Percentiles rank a stretch among this genome's conserved stretches.
Conservation (phyloP, 2,329 filamentous ascomycete species). For the Orbilia blumenaviensis region DNA sequence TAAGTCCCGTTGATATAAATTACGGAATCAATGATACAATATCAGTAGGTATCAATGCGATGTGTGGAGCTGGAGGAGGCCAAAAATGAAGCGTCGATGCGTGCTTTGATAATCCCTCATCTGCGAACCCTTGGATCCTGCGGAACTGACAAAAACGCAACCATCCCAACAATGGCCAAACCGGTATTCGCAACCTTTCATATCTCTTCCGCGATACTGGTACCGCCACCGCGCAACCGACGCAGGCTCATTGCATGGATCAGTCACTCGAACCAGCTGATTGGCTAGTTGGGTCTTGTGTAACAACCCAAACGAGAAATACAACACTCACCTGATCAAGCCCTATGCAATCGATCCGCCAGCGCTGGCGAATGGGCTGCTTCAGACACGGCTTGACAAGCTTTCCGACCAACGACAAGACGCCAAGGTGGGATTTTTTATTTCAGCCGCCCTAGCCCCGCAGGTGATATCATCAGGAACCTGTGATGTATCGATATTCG, state of each 20-base stretch:
- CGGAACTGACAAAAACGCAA: neutral
- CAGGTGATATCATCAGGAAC: neutral
- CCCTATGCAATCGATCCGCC: neutral
- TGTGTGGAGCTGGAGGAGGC: too few relatives aligned
- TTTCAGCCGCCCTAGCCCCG: neutral
- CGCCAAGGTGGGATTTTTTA: neutral
- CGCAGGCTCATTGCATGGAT: neutral
- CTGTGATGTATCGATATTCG: too few relatives aligned
- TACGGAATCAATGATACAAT: too few relatives aligned
- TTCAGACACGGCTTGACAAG: neutral
- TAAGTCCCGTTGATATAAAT: too few relatives aligned
- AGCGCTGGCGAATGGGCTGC: neutral
- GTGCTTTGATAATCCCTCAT: neutral
- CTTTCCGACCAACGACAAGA: too few relatives aligned
- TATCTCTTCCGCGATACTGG: neutral
- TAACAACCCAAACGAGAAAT: slow-evolving; percentile 2
- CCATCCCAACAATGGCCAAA: neutral
- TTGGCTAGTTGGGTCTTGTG: neutral
- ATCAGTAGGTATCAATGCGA: too few relatives aligned
- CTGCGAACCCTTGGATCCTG: too few relatives aligned
- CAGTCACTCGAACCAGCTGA: neutral
- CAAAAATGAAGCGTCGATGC: neutral
- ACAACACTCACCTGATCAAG: neutral
- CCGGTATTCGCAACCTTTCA: neutral
- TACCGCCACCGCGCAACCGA: neutral